Base-by-base conservation (phyloP, 1,284 basidiomycete species). In the Microbotryum violaceum region DNA sequence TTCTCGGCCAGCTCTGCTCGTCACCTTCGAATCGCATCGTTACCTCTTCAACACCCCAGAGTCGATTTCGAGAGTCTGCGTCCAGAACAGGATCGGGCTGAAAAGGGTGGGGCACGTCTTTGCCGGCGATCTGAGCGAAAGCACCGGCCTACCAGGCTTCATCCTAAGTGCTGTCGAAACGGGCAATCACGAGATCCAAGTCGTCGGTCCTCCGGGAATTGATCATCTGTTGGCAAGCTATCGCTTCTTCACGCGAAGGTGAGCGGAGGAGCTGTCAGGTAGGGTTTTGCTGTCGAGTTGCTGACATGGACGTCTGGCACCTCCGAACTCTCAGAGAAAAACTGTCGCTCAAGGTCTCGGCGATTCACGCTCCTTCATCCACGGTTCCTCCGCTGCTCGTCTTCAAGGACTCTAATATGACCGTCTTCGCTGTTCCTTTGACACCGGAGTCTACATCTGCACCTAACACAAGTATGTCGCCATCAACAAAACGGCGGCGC, bases 11-110 rank as follows among this genome's bases (percentile, higher is more conserved):
- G 60, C 65, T 44, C 63, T 70, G n/a, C 61, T 67, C 37, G 61
- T 71, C 54, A 48, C 62, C 2, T 71, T 70, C 60, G 60, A 62
- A 18, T 20, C 47, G n/a, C 57, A 63, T 21, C 61, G 67, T 1
- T 71, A 70, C 59, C 60, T 71, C 7, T 71, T 71, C 66, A 64
- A 64, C 57, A 55, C 63, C 23, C 68, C 68, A 27, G 70, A 71
- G 50, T 54, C 60, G 6, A 57, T 66, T 46, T 62, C 63, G 0
- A 61, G 70, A 6, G 54, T 69, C 44, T 60, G 63, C n/a, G 56
- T 70, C 20, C 65, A 66, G 58, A 59, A 62, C 42, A 63, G 64
- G 51, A 62, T 65, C 20, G 60, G 62, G 2, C 29, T 71, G 44
- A 56, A 63, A 20, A 70, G 68, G 48, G 61, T 71, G n/a, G 46